Evolutionary conservation across 345 rosid genomes (phyloP).

Genomic region (Melastoma malabathricum): DNA sequence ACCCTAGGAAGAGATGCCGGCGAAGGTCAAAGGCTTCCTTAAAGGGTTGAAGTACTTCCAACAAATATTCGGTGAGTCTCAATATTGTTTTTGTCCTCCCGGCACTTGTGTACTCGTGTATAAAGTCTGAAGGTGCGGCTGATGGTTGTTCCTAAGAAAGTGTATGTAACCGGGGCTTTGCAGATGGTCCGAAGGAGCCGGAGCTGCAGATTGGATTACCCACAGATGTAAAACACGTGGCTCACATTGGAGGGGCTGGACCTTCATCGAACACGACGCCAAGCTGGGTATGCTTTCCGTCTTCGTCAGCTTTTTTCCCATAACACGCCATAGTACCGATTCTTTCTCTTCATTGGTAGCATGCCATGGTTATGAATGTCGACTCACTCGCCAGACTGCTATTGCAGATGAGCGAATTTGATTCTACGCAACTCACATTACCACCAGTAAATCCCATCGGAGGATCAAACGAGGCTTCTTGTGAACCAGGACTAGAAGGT

Average conservation of each 20-base stretch:
- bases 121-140: neutral
- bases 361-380: neutral
- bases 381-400: neutral
- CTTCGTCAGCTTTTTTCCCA: neutral
- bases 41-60: constrained; percentile 43
- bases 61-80: constrained; percentile 35
- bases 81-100: neutral
- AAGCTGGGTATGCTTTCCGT: constrained; percentile 41
- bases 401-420: constrained; percentile 12
- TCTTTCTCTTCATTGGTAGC: too few relatives aligned
- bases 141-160: neutral
- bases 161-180: constrained; percentile 3
- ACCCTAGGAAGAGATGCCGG: constrained; percentile 1
- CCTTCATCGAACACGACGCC: constrained; percentile 27
- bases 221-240: constrained; percentile 72
- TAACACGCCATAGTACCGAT: neutral
- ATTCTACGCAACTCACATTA: constrained; percentile 1
- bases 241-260: constrained; percentile 67
- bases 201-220: constrained; percentile 59
- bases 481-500: neutral
- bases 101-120: neutral
- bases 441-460: constrained; percentile 1
- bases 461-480: neutral
- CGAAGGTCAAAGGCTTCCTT: constrained; percentile 38
- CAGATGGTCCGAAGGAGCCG: constrained; percentile 39